phyloP scores from a whole-genome alignment of 768 basidiomycete species.

The Kwoniella dendrophila region DNA sequence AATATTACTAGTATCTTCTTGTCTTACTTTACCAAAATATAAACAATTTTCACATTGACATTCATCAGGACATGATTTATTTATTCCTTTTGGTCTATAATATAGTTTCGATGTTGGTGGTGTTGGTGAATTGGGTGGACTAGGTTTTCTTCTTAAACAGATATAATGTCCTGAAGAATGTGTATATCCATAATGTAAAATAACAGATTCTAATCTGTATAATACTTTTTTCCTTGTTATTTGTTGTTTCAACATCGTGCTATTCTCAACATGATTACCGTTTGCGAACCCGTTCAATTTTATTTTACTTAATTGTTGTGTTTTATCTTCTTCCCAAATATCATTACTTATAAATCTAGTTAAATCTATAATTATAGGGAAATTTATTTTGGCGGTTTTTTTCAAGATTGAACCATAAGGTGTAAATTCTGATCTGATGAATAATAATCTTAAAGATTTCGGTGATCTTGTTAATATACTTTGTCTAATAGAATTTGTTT shows the following conservation, averaged over 20 bases:
- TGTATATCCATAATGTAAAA: constrained; percentile 83
- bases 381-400: constrained; percentile 77
- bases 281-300: not conserved
- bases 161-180: constrained; percentile 95
- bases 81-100: constrained; percentile 57
- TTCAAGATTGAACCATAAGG: constrained; percentile 72
- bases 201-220: constrained; percentile 81
- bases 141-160: constrained; percentile 81
- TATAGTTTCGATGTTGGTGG: constrained; percentile 36
- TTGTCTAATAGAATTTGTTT: constrained; percentile 42
- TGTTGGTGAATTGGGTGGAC: not conserved
- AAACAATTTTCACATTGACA: constrained; percentile 62
- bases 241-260: not conserved
- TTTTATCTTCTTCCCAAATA: constrained; percentile 41
- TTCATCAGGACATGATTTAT: constrained; percentile 59
- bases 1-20: constrained; percentile 57
- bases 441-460: constrained; percentile 79
- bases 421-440: constrained; percentile 86
- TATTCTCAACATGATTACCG: not conserved
- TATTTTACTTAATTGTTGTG: constrained; percentile 44
- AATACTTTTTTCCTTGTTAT: constrained; percentile 58
- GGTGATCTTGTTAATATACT: constrained; percentile 67
- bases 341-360: constrained; percentile 64
- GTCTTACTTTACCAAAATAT: constrained; percentile 64
- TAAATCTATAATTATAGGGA: constrained; percentile 86